These are phyloP conservation scores for Neurospora terricola DNA, from an alignment of 495 filamentous ascomycete genomes.

Conservation along the genomic window DNA sequence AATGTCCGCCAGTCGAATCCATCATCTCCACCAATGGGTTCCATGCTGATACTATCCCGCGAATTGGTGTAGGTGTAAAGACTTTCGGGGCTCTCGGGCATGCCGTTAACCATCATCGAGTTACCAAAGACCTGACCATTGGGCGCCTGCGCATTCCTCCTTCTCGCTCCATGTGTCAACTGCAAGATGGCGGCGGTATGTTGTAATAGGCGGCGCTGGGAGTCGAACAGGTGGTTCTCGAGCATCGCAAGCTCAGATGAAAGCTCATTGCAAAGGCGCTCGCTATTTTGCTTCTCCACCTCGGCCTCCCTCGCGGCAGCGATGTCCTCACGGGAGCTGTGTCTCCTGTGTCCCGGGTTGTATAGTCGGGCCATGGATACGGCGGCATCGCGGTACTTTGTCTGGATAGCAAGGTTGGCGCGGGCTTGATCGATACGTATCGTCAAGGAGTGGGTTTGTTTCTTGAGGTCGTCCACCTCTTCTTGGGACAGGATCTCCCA, in stretches of 20 bases:
- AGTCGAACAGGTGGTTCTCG: slow-evolving; percentile 60
- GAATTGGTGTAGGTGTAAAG: slow-evolving; percentile 49
- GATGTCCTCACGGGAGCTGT: slow-evolving; percentile 20
- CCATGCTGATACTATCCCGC: slow-evolving; percentile 41
- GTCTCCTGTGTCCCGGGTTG: slow-evolving; percentile 37
- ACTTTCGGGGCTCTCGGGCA: slow-evolving; percentile 60
- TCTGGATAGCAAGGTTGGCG: slow-evolving; percentile 80
- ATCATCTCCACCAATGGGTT: slow-evolving; percentile 35
- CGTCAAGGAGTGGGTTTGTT: slow-evolving; percentile 58
- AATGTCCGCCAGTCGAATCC: slow-evolving; percentile 46
- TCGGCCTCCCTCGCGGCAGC: slow-evolving; percentile 50
- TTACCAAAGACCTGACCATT: slow-evolving; percentile 10
- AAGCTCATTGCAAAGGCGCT: slow-evolving; percentile 76
- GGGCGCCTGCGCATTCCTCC: slow-evolving; percentile 17
- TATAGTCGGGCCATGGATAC: slow-evolving; percentile 73
- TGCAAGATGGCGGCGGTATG: slow-evolving; percentile 89
- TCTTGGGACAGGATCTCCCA: slow-evolving; percentile 83
- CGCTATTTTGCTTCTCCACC: slow-evolving; percentile 62
- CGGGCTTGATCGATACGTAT: slow-evolving; percentile 69
- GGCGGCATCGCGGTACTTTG: slow-evolving; percentile 88
- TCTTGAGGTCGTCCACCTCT: slow-evolving; percentile 85
- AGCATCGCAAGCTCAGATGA: slow-evolving; percentile 67
- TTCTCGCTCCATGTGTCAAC: slow-evolving; percentile 57
- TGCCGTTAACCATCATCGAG: slow-evolving; percentile 32
- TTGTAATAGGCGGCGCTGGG: slow-evolving; percentile 64